Evolutionary conservation across 768 basidiomycete species (phyloP).

Genomic region (Agaricus subrufescens): DNA sequence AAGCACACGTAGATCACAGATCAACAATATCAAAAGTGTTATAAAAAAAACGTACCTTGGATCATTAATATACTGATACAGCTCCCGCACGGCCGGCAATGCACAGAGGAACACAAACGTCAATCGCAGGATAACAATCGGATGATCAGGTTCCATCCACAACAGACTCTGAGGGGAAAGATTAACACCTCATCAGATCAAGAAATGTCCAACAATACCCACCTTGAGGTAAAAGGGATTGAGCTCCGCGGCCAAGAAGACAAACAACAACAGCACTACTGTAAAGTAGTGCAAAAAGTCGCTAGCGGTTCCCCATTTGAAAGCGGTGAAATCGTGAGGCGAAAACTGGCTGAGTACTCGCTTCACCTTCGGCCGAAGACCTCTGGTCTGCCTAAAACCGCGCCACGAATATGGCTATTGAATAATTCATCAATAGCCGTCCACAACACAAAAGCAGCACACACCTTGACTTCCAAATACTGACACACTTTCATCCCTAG

Average conservation of each 20-base stretch:
- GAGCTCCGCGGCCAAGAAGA: conserved; percentile 80
- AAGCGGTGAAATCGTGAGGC: conserved; percentile 83
- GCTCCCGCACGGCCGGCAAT: conserved; percentile 80
- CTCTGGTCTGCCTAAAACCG: conserved; percentile 72
- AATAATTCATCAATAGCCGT: conserved; percentile 11
- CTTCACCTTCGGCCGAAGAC: conserved; percentile 72
- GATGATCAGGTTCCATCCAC: conserved; percentile 92
- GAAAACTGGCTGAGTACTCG: conserved; percentile 82
- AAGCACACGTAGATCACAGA: no score
- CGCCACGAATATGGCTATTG: conserved; percentile 80
- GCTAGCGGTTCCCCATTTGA: conserved; percentile 80
- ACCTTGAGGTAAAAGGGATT: conserved; percentile 90
- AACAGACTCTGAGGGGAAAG: conserved; percentile 40
- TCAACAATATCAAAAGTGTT: neutral
- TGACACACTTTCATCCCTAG: conserved; percentile 84
- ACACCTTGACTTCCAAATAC: conserved; percentile 82
- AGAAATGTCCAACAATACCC: conserved; percentile 13
- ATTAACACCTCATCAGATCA: neutral
- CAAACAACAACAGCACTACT: conserved; percentile 70
- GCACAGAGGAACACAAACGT: conserved; percentile 80
- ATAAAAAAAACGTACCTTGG: conserved; percentile 49
- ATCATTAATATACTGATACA: conserved; percentile 80
- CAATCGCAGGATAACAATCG: conserved; percentile 69
- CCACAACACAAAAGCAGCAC: conserved; percentile 14
- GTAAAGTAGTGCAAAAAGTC: conserved; percentile 70